Evolutionary conservation across 495 filamentous ascomycete genomes (phyloP).

Genomic region (Trichoderma orchidacearum): DNA sequence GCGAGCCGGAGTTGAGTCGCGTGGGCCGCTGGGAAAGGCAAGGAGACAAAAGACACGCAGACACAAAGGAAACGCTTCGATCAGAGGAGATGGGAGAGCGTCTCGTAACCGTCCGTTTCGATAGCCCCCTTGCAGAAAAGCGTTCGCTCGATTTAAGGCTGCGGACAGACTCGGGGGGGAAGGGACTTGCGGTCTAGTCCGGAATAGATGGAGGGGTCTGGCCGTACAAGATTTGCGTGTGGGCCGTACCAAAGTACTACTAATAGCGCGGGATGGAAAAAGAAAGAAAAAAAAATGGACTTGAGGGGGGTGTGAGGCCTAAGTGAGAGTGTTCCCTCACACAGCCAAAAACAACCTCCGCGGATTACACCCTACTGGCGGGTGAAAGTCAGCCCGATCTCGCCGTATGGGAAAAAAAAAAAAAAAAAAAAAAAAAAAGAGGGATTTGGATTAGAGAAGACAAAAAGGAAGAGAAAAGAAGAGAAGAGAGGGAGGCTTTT

Average conservation of each 20-base stretch:
- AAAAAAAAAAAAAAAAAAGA: background rate
- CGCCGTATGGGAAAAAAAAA: background rate
- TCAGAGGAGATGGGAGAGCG: background rate
- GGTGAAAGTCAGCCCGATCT: background rate
- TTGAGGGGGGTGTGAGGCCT: background rate
- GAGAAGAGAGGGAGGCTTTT: too few relatives aligned
- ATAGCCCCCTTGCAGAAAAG: background rate
- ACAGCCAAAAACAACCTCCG: background rate
- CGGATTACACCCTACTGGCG: too few relatives aligned
- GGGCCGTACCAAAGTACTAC: too few relatives aligned
- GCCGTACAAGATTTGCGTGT: background rate
- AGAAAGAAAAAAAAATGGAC: background rate
- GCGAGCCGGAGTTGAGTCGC: background rate
- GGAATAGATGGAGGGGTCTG: background rate
- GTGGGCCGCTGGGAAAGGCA: background rate
- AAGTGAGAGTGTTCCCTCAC: too few relatives aligned
- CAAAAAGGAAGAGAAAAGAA: too few relatives aligned
- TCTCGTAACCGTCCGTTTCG: background rate
- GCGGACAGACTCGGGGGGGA: background rate
- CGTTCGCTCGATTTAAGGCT: background rate
- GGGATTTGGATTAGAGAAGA: too few relatives aligned
- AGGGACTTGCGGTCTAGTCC: background rate
- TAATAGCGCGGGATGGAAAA: background rate
- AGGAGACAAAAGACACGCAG: conserved; percentile 3
- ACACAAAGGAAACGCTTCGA: background rate